Evolutionary conservation across 2,329 filamentous ascomycete genomes (phyloP), one percentile per base, ranked within the genome.

Genomic region (Ramichloridium luteum): DNA sequence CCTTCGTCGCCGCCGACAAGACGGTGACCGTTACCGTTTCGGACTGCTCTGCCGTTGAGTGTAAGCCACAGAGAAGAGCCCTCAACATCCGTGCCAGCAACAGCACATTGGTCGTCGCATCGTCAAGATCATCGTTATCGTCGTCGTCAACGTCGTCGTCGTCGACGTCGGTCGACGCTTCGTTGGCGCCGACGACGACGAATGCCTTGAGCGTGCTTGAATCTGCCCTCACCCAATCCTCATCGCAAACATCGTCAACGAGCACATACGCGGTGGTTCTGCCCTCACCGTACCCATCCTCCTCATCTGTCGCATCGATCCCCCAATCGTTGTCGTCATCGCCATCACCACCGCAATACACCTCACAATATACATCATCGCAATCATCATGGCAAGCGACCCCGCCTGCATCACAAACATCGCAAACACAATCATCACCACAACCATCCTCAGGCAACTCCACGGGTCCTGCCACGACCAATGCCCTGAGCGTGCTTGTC

Each of bases 151-250:
- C 20, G n/a, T n/a, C n/a, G n/a, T n/a, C 20, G 8, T 23, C 20
- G n/a, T n/a, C 8, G n/a, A 23, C 20, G 20, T 8, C 20, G 8
- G n/a, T n/a, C 20, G n/a, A 23, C n/a, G 20, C 20, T n/a, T 23
- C 20, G n/a, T 23, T 23, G 20, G 20, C 20, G 20, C 20, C 20
- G n/a, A n/a, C 20, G 8, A 23, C 20, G 8, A 23, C 20, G 8
- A 23, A 23, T 23, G 20, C 20, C 20, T n/a, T 23, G 20, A 23
- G 20, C n/a, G 20, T 23, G 20, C 20, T 23, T 23, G 20, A 23
- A 23, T 23, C 20, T 23, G 20, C 20, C 20, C 20, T 23, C 20
- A 23, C 20, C 20, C 20, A 8, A 23, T 8, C 20, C 8, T 8
- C 20, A 23, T 23, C 20, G 8, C n/a, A n/a, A n/a, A n/a, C n/a